Conservation (phyloP, 306 rosid genomes). For the Medicago ruthenica region DNA sequence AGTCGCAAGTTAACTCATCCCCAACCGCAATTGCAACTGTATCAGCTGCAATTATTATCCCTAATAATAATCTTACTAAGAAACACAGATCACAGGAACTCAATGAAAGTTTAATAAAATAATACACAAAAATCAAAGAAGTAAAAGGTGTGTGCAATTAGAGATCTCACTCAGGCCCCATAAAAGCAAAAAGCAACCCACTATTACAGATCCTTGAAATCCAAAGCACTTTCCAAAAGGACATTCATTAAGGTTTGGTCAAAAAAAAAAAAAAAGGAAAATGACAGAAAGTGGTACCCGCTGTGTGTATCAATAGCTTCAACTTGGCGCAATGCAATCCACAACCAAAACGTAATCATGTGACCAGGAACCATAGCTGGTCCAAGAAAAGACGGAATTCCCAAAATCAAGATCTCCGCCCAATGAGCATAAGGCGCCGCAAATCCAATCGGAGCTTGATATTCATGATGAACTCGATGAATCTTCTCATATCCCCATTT, state of each 20-base stretch:
- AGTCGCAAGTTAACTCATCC: not conserved
- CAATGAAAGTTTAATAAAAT: not conserved
- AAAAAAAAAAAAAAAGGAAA: slow-evolving; percentile 24
- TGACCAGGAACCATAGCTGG: slow-evolving; percentile 96
- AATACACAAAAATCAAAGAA: not conserved
- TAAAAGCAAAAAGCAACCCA: slow-evolving; percentile 44
- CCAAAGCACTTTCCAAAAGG: slow-evolving; percentile 49
- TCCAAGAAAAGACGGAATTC: slow-evolving; percentile 94
- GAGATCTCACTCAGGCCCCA: slow-evolving; percentile 25
- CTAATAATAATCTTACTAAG: not conserved
- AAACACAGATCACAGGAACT: slow-evolving; percentile 18
- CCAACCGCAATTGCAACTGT: not conserved
- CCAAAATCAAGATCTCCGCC: slow-evolving; percentile 91
- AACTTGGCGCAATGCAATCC: slow-evolving; percentile 89
- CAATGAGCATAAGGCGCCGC: slow-evolving; percentile 97
- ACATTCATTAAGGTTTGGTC: slow-evolving; percentile 22
- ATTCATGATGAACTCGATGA: slow-evolving; percentile 88
- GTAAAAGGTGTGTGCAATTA: not conserved
- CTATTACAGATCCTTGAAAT: slow-evolving; percentile 58
- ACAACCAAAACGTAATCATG: slow-evolving; percentile 88
- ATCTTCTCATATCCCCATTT: slow-evolving; percentile 95
- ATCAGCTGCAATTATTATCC: not conserved
- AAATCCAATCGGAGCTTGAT: slow-evolving; percentile 85
- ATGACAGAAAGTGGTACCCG: slow-evolving; percentile 57
- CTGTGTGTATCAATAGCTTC: slow-evolving; percentile 96